Base-by-base conservation (phyloP, 139 green algal genomes). In the Chlorella sp. region DNA sequence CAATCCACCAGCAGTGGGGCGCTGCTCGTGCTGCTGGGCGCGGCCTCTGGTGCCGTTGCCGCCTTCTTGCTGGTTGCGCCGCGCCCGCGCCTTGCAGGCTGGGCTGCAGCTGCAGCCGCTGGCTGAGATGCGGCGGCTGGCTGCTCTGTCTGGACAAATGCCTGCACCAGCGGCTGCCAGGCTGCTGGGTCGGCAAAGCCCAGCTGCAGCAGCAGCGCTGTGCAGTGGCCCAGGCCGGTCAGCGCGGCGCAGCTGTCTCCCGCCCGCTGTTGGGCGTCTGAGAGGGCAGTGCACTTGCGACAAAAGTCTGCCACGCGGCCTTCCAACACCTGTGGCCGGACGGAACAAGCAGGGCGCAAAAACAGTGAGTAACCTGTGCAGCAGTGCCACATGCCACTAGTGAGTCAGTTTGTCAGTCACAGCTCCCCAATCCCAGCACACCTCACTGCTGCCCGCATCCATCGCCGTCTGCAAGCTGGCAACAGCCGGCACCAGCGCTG, bases 131-230 rank as follows among this genome's bases (percentile, higher is more conserved):
- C 43, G 26, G 81, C 32, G 44, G 67, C 80, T 3, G 51, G 51
- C 51, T 60, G 51, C 51, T 85, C 81, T 19, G 46, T 41, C 48
- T 69, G 48, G 24, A 85, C 81, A 58, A 60, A 80, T 5, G 69
- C 81, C 48, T 69, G 24, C 36, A 85, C 68, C 34, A 85, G 67
- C 14, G 68, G 81, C 51, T n/a, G 51, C 81, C 81, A 85, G 46
- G 81, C 68, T 36, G 20, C 68, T 11, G 68, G 26, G 14, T 56
- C 51, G 9, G 38, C 38, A n/a, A 72, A 46, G 41, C 81, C 81
- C 51, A 78, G 43, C 26, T 69, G 81, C 56, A 81, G 38, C 56
- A 86, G 16, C 32, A 78, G 68, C 41, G 40, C 81, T 1, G 43
- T 7, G 54, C 68, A 54, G 56, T 86, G 70, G 1, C 44, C 81